Evolutionary conservation across 805 yeast species (phyloP), one percentile per base, ranked within the genome.

Genomic region (Tetrapisispora iriomotensis): DNA sequence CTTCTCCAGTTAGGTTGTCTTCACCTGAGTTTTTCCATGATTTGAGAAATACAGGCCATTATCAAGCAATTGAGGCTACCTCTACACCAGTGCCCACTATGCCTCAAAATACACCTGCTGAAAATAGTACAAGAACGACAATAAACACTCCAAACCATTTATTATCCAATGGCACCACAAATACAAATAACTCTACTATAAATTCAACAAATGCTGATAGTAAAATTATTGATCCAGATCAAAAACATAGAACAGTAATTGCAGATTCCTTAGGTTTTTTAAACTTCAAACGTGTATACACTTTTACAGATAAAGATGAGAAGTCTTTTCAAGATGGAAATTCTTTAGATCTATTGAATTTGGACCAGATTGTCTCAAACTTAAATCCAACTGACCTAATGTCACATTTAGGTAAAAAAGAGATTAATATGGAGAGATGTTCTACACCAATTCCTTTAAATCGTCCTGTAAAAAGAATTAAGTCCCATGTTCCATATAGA

Each of bases 261-360:
- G 77, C 79, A 1, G 66, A 63, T 26, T 79, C 79, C 0, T 54
- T 76, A 25, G 73, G 75, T 2, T 64, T 72, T 38, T 54, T 51
- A n/a, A 47, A 58, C 5, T 54, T 53, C 6, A 56, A 67, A 14
- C 55, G 75, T 29, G 74, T 76, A 1, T 56, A 72, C 29, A 62
- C 54, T 8, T 66, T 64, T 43, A 34, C 38, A 20, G 34, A 31
- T 19, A n/a, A 22, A 9, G 29, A 32, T 12, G 21, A 27, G 3
- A 20, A 14, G 8, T 17, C 33, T 3, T 13, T 27, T 3, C 19
- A 35, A 8, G 14, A 28, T 12, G 6, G 7, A 6, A 20, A 22
- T 9, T 9, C 22, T 8, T n/a, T 37, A 14, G 46, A 43, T 32
- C 41, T 35, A 12, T 39, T 39, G 14, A 37, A 40, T 6, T 40